phyloP scores from a whole-genome alignment of 352 stramenopile genomes.

The Phytophthora vignae region DNA sequence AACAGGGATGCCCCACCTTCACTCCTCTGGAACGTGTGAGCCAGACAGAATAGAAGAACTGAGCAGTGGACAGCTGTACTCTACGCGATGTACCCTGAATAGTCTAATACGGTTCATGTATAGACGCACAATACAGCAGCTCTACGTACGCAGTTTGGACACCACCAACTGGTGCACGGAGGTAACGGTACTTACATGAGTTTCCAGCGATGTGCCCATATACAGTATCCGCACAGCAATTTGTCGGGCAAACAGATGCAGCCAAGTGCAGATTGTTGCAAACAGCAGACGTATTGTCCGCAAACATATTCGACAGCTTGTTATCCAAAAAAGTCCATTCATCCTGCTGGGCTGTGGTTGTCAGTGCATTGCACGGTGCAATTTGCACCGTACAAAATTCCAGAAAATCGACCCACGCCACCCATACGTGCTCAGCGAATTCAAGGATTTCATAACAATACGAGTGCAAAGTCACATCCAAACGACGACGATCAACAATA shows the following conservation, averaged over 20 bases:
- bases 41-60: slow-evolving; percentile 18
- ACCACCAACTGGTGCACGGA: background rate
- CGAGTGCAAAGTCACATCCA: background rate
- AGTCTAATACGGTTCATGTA: background rate
- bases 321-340: background rate
- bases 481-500: background rate
- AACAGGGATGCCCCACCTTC: background rate
- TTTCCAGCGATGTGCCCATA: too few species aligned
- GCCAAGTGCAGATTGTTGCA: background rate
- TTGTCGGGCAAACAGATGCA: background rate
- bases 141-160: background rate
- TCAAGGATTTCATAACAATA: background rate
- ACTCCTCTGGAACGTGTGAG: slow-evolving; percentile 6
- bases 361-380: too few species aligned
- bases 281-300: background rate
- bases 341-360: background rate
- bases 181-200: too few species aligned
- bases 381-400: background rate
- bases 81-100: background rate
- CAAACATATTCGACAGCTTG: background rate
- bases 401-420: background rate
- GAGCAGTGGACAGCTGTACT: slow-evolving; percentile 14
- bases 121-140: background rate
- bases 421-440: background rate
- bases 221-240: background rate